Conservation (phyloP, 495 filamentous ascomycete species). For the Elasticomyces elasticus region DNA sequence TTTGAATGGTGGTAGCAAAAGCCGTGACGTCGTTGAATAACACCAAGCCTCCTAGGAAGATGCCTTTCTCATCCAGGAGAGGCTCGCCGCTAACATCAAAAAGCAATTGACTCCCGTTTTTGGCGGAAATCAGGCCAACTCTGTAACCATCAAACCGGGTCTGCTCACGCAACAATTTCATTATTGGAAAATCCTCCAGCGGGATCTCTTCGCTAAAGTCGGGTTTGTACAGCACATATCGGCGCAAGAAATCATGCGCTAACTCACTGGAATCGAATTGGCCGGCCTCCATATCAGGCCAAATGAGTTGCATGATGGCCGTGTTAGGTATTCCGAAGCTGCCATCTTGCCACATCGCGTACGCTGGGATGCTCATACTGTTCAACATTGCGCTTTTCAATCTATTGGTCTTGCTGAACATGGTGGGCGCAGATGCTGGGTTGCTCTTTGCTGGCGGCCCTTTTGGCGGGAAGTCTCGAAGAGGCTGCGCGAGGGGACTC, state of each 20-base stretch:
- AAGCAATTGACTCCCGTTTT: slow-evolving; percentile 36
- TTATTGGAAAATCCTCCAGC: slow-evolving; percentile 50
- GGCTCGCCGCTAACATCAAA: slow-evolving; percentile 52
- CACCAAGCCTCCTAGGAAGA: slow-evolving; percentile 57
- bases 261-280: slow-evolving; percentile 39
- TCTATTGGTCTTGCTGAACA: slow-evolving; percentile 52
- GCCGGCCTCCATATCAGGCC: slow-evolving; percentile 27
- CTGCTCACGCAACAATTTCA: slow-evolving; percentile 45
- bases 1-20: slow-evolving; percentile 46
- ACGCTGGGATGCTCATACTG: slow-evolving; percentile 54
- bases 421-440: slow-evolving; percentile 43
- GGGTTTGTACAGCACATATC: slow-evolving; percentile 48
- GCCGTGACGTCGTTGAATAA: slow-evolving; percentile 58
- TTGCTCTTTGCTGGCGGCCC: slow-evolving; percentile 45
- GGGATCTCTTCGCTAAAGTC: slow-evolving; percentile 51
- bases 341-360: slow-evolving; percentile 64
- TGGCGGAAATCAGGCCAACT: slow-evolving; percentile 49
- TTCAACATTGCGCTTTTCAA: slow-evolving; percentile 65
- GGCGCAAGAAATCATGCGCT: slow-evolving; percentile 40
- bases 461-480: slow-evolving; percentile 43
- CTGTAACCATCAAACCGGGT: slow-evolving; percentile 43
- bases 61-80: slow-evolving; percentile 47
- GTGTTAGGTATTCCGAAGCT: slow-evolving; percentile 55
- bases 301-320: slow-evolving; percentile 46
- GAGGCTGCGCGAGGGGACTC: slow-evolving; percentile 11